Conservation (phyloP, 2,329 filamentous ascomycete genomes). For the Xylariaceae sp. region DNA sequence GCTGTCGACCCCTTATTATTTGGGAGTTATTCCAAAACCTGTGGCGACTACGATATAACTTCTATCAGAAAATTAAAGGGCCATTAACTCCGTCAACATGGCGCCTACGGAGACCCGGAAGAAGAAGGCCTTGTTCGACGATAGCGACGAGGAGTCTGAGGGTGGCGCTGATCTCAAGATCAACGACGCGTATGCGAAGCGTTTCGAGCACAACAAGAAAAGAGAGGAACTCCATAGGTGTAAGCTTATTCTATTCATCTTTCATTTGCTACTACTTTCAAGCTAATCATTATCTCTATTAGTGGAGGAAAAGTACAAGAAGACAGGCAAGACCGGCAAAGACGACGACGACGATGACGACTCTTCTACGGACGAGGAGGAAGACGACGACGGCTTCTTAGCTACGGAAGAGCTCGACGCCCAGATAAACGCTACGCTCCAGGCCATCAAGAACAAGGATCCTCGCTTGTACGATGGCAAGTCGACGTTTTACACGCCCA, state of each 20-base stretch:
- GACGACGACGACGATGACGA: conserved; percentile 57
- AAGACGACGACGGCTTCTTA: conserved; percentile 86
- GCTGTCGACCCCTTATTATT: neutral
- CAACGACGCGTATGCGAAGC: conserved; percentile 81
- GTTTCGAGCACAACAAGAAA: conserved; percentile 97
- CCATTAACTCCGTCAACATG: conserved; percentile 26
- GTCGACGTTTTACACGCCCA: conserved; percentile 68
- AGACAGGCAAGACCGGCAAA: conserved; percentile 40
- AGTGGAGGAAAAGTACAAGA: conserved; percentile 83
- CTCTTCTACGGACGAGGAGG: conserved; percentile 68
- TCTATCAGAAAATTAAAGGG: neutral
- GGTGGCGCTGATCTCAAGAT: conserved; percentile 61
- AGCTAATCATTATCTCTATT: conserved; percentile 13
- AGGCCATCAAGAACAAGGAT: conserved; percentile 85
- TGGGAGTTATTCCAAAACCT: neutral
- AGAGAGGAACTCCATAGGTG: conserved; percentile 74
- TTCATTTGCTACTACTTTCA: neutral
- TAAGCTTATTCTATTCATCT: conserved; percentile 35
- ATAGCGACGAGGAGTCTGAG: conserved; percentile 47
- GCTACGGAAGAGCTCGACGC: conserved; percentile 80
- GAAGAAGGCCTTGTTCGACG: conserved; percentile 51
- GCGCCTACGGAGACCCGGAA: conserved; percentile 32
- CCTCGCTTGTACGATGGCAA: conserved; percentile 82
- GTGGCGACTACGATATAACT: neutral
- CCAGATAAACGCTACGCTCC: conserved; percentile 79